Evolutionary conservation across 164 flowering plant genomes (phyloP).

Genomic region (Magnolia sinica): DNA sequence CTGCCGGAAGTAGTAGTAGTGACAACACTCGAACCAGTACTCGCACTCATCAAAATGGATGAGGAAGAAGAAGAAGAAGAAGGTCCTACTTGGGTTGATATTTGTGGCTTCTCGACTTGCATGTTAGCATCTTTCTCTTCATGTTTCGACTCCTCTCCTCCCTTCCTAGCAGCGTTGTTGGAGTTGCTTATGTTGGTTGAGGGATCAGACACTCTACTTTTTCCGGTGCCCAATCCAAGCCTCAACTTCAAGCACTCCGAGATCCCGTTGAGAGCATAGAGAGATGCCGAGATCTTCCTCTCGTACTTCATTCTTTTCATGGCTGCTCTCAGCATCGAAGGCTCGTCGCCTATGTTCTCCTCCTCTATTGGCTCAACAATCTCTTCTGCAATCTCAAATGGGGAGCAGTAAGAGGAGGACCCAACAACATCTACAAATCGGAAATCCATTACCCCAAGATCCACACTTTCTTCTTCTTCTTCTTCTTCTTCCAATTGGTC

Average conservation of each 20-base stretch:
- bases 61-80: constrained; percentile 15
- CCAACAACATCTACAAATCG: constrained; percentile 29
- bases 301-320: constrained; percentile 68
- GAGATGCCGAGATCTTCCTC: constrained; percentile 63
- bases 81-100: constrained; percentile 5
- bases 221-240: constrained; percentile 12
- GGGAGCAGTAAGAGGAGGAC: constrained; percentile 23
- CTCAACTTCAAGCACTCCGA: constrained; percentile 53
- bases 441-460: constrained; percentile 31
- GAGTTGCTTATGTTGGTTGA: not conserved
- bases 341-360: constrained; percentile 28
- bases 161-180: not conserved
- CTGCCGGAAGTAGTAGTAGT: constrained; percentile 2
- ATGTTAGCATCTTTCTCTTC: constrained; percentile 10
- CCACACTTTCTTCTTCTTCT: constrained; percentile 13
- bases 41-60: not conserved
- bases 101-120: constrained; percentile 3
- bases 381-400: constrained; percentile 40
- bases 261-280: constrained; percentile 65
- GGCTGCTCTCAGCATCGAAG: constrained; percentile 25
- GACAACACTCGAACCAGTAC: not conserved
- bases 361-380: constrained; percentile 28
- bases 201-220: constrained; percentile 8
- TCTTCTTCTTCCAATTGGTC: constrained; percentile 1
- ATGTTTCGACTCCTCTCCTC: constrained; percentile 8